Evolutionary conservation across 1,284 basidiomycete genomes (phyloP).

Genomic region (Heimioporus retisporus): DNA sequence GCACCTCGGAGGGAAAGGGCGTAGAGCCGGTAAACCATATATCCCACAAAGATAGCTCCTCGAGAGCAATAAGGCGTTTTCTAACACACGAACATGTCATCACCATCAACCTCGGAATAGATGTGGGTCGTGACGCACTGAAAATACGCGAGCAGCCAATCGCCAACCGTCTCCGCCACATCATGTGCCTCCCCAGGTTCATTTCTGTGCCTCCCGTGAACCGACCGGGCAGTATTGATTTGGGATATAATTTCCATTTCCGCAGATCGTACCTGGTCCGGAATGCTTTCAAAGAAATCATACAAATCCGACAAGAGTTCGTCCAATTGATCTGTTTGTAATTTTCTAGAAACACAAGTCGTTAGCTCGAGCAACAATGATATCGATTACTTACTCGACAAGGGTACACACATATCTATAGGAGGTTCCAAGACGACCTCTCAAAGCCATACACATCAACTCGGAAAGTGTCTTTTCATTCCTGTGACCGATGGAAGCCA

Average conservation of each 20-base stretch:
- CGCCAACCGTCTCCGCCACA: slow-evolving; percentile 43
- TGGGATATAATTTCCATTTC: slow-evolving; percentile 51
- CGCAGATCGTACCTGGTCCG: slow-evolving; percentile 36
- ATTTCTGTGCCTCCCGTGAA: slow-evolving; percentile 32
- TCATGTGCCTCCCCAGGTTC: slow-evolving; percentile 12
- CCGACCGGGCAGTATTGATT: slow-evolving; percentile 42
- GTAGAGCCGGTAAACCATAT: slow-evolving; percentile 76
- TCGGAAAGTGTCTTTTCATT: slow-evolving; percentile 39
- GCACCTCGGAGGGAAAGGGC: slow-evolving; percentile 73
- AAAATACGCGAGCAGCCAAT: slow-evolving; percentile 63
- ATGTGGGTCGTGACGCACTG: slow-evolving; percentile 51
- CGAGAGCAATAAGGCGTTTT: slow-evolving; percentile 53
- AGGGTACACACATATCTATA: slow-evolving; percentile 55
- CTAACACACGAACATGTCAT: slow-evolving; percentile 42
- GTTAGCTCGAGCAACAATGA: not conserved
- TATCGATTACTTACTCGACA: slow-evolving; percentile 52
- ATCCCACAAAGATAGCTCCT: slow-evolving; percentile 67
- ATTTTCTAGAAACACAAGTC: slow-evolving; percentile 52
- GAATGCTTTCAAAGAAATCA: slow-evolving; percentile 45
- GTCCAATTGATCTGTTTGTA: slow-evolving; percentile 51
- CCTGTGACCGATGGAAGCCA: slow-evolving; percentile 55
- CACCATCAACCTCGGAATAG: not conserved
- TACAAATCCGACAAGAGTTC: slow-evolving; percentile 53
- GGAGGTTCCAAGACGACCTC: slow-evolving; percentile 53
- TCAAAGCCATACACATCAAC: slow-evolving; percentile 50